Evolutionary conservation across 345 rosid genomes (phyloP), one percentile per base, ranked within the genome.

Genomic region (Lepidium aucheri): DNA sequence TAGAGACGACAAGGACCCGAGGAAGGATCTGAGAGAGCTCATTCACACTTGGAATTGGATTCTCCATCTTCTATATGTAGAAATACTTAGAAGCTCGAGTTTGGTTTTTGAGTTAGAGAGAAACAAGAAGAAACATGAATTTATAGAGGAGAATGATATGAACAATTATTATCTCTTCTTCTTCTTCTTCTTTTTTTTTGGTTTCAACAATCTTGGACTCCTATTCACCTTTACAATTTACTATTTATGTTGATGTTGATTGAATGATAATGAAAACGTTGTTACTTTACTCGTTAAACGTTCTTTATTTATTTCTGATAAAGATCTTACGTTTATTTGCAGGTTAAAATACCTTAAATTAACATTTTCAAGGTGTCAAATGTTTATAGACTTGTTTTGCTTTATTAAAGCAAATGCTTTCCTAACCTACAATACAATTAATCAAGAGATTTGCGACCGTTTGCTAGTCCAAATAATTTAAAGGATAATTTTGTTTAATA

Each of bases 1-100:
- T 70, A 41, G 97, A 90, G 76, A 90, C 97, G 43, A 90, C 83
- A 42, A 90, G 86, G 39, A 88, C 95, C 4, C 97, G 87, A 28
- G 97, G 95, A 54, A 88, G 95, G 73, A 83, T 69, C 49, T 56
- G 74, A 9, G 95, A 83, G 56, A 87, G 92, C 73, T 77, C 88
- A 15, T 61, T 60, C 4, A 59, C 34, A 14, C 34, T 54, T 41
- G 79, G 73, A 57, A 10, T 53, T 46, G 79, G 73, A 57, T n/a
- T 62, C 49, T 44, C 74, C 68, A 70, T 70, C 5, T 45, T 17
- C 30, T 52, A 16, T 49, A 12, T 58, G 39, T 28, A 24, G 10
- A 32, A 0, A 42, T 18, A 52, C 1, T 40, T 7, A 28, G 32
- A 35, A 36, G 12, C 20, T 24, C 5, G 18, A 12, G 65, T 68